Evolutionary conservation across 2,329 filamentous ascomycete genomes (phyloP).

Genomic region (Xylaria polymorpha): DNA sequence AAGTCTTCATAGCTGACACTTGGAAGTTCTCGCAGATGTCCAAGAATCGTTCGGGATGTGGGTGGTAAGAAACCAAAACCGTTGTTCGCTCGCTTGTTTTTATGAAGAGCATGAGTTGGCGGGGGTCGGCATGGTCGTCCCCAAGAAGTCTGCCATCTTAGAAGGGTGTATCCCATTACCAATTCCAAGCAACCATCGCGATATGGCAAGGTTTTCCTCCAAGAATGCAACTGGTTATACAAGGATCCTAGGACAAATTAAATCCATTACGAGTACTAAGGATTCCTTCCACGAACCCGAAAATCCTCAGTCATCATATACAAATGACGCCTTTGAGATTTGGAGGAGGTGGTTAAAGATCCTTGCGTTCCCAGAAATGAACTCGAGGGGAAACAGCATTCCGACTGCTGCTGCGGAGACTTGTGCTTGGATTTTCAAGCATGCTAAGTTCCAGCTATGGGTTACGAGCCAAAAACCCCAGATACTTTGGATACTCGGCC

Average conservation of each 20-base stretch:
- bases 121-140: conserved; percentile 8
- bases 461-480: neutral
- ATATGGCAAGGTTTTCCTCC: conserved; percentile 20
- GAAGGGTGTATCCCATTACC: conserved; percentile 19
- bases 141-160: conserved; percentile 20
- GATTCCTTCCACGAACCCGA: neutral
- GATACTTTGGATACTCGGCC: conserved; percentile 12
- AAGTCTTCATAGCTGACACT: neutral
- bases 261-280: conserved; percentile 3
- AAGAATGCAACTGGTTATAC: neutral
- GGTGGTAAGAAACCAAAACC: conserved; percentile 12
- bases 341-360: conserved; percentile 9
- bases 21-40: conserved; percentile 13
- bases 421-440: conserved; percentile 5
- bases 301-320: neutral
- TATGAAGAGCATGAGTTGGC: conserved; percentile 21
- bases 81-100: conserved; percentile 9
- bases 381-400: conserved; percentile 7
- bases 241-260: conserved; percentile 22
- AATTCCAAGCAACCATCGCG: conserved; percentile 22
- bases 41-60: conserved; percentile 16
- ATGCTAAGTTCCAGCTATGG: conserved; percentile 7
- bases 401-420: neutral
- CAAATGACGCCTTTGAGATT: neutral
- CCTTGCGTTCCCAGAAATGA: conserved; percentile 14